Conservation (phyloP, 2,329 filamentous ascomycete species). For the Colletotrichum tanaceti region DNA sequence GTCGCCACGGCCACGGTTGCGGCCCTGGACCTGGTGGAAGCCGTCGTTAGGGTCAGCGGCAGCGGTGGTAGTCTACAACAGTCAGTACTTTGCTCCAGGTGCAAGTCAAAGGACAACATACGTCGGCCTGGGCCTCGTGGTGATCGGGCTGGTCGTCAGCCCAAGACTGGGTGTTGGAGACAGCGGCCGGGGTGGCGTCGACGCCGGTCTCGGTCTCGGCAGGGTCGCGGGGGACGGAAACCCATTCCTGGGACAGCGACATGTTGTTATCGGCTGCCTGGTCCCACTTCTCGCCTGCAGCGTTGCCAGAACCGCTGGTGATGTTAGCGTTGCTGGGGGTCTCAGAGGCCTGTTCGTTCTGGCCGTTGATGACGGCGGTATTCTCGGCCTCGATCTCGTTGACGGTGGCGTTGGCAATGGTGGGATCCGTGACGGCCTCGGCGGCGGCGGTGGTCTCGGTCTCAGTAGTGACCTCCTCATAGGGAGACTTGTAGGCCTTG, state of each 20-base stretch:
- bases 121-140: constrained; percentile 63
- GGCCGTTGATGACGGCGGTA: constrained; percentile 56
- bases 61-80: constrained; percentile 44
- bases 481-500: constrained; percentile 63
- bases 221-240: constrained; percentile 71
- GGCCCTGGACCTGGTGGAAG: constrained; percentile 76
- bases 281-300: constrained; percentile 77
- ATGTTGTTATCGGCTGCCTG: constrained; percentile 55
- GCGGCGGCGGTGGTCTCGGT: constrained; percentile 46
- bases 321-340: constrained; percentile 63
- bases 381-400: constrained; percentile 72
- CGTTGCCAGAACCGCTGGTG: constrained; percentile 65
- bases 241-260: constrained; percentile 74
- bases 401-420: constrained; percentile 72
- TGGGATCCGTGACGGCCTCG: constrained; percentile 68
- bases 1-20: constrained; percentile 67
- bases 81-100: constrained; percentile 13
- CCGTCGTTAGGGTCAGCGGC: constrained; percentile 68
- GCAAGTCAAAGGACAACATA: constrained; percentile 46
- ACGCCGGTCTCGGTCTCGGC: constrained; percentile 78
- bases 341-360: constrained; percentile 54
- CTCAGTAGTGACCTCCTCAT: constrained; percentile 46
- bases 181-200: constrained; percentile 68
- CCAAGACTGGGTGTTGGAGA: constrained; percentile 75
- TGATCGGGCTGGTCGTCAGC: constrained; percentile 84